A percentile compares a stretch with the other conserved stretches of the same genome.
Conservation (phyloP, 441 rosid genomes). For the Pelargonium fulgidum region DNA sequence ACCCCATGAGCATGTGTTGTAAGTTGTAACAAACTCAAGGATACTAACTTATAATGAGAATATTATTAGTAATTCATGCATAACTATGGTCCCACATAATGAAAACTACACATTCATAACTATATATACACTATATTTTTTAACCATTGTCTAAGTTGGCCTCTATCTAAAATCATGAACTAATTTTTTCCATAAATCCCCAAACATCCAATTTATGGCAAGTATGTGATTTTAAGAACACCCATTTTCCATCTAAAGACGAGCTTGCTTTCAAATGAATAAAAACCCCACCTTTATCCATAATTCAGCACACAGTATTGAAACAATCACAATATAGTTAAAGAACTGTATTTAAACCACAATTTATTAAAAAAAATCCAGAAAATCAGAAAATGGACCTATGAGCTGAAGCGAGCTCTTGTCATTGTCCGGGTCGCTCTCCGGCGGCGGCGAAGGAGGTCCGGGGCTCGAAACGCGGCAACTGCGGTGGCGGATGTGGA, state of each 20-base stretch:
- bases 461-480: conserved; percentile 5
- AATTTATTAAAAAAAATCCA: neutral
- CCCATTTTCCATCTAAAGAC: neutral
- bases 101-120: too few relatives aligned
- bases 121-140: neutral
- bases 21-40: too few relatives aligned
- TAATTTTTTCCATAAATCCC: neutral
- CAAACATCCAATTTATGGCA: neutral
- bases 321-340: neutral
- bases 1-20: too few relatives aligned
- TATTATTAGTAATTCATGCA: too few relatives aligned
- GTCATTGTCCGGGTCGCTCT: neutral
- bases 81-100: too few relatives aligned
- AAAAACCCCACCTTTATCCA: neutral
- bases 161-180: conserved; percentile 3
- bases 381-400: neutral
- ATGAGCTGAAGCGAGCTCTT: conserved; percentile 9
- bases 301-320: neutral
- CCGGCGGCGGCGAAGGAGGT: conserved; percentile 4
- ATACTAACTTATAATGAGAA: too few relatives aligned
- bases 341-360: neutral
- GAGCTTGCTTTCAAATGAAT: neutral
- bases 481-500: neutral
- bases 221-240: neutral
- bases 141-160: neutral